These are phyloP conservation scores for Pseudogymnoascus sp. DNA, from an alignment of 2,329 filamentous ascomycete genomes.

Conservation along the genomic window DNA sequence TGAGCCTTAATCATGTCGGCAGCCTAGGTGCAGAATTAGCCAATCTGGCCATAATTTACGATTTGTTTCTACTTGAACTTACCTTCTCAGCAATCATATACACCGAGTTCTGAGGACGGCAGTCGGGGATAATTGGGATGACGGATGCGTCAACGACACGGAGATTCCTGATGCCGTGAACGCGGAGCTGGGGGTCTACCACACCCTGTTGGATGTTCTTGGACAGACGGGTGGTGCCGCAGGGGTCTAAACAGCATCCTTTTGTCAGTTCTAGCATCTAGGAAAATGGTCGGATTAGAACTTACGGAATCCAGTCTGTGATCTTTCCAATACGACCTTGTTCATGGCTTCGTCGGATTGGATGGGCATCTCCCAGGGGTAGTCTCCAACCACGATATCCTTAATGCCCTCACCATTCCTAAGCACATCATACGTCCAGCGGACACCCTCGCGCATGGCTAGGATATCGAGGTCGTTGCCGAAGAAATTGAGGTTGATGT, in stretches of 20 bases:
- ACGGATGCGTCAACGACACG: slow-evolving; percentile 46
- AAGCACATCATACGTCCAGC: slow-evolving; percentile 34
- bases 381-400: slow-evolving; percentile 43
- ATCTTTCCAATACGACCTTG: slow-evolving; percentile 46
- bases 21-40: slow-evolving; percentile 12
- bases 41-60: background rate
- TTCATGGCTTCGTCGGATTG: slow-evolving; percentile 48
- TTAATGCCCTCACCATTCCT: slow-evolving; percentile 48
- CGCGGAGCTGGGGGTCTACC: slow-evolving; percentile 39
- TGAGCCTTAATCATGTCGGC: slow-evolving; percentile 40
- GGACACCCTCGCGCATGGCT: slow-evolving; percentile 47
- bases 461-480: slow-evolving; percentile 41
- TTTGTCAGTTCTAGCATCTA: background rate
- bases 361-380: slow-evolving; percentile 53
- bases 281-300: slow-evolving; percentile 18
- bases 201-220: slow-evolving; percentile 43
- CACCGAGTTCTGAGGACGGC: slow-evolving; percentile 50
- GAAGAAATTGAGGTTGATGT: slow-evolving; percentile 38
- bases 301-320: slow-evolving; percentile 44
- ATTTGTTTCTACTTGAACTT: slow-evolving; percentile 27
- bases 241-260: slow-evolving; percentile 33
- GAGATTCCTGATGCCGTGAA: slow-evolving; percentile 43
- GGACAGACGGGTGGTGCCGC: slow-evolving; percentile 45
- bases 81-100: slow-evolving; percentile 52
- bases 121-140: slow-evolving; percentile 44